Base-by-base conservation (phyloP, 371 early-diverging fungal species). In the Capillidium heterosporum region DNA sequence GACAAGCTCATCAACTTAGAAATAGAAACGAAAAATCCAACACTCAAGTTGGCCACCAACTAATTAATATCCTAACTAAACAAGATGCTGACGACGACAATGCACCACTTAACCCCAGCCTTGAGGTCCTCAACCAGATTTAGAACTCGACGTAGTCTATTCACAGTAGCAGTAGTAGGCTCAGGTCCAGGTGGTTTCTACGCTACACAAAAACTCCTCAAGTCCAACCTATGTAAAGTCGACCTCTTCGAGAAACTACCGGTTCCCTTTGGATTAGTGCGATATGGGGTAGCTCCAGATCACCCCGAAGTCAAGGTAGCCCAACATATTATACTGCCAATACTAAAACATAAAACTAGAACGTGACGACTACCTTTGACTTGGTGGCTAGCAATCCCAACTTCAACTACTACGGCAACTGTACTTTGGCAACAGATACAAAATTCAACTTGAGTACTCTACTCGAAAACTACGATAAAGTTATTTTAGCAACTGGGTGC, bases 221-320 rank as follows among this genome's bases (percentile, higher is more conserved):
- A 60, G 15, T 35, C 11, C 17, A n/a, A 27, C 29, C 19, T 26
- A 24, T 19, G 44, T 10, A 79, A 73, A 59, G 65, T 96, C 39
- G 92, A 95, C 65, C 83, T 98, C 71, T 87, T 80, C 61, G 99
- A 97, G 62, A 70, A 71, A 23, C 68, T 85, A 0, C 87, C 92
- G 1, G 75, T 85, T 0, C 96, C 96, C 7, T 86, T 84, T 67
- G 98, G 99, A 0, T 75, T 95, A 26, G 91, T 91, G 13, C 80
- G 95, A 1, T 95, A 78, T 65, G 96, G 98, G 29, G 97, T 98
- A 2, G 96, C 99, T n/a, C 96, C 99, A 1, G 96, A 96, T 67
- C 97, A 98, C 64, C 90, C 89, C 1, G 97, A 93, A 67, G 95
- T 96, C 27, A 95, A 95, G 77, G 26, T 46, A 44, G 43, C 17